Percentiles rank a stretch among this genome's conserved stretches.
phyloP scores from a whole-genome alignment of 2,329 filamentous ascomycete species.

The Polytolypa hystricis region DNA sequence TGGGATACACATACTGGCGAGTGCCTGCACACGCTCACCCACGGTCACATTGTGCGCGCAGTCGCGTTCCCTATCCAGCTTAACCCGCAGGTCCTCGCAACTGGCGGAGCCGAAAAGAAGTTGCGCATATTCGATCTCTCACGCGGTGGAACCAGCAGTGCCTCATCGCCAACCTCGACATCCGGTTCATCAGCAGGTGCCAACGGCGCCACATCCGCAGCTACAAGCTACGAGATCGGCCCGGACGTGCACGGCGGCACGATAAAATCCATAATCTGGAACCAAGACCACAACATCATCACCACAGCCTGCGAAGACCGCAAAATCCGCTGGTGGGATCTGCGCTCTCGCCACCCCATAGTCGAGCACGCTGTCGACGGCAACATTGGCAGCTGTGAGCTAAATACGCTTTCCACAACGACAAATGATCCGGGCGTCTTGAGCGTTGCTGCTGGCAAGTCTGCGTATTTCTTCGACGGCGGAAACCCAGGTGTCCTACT shows the following conservation, averaged over 20 bases:
- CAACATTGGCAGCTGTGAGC: slow-evolving; percentile 82
- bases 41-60: slow-evolving; percentile 90
- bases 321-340: slow-evolving; percentile 87
- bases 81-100: slow-evolving; percentile 71
- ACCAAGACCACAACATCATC: slow-evolving; percentile 72
- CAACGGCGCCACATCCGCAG: slow-evolving; percentile 25
- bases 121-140: slow-evolving; percentile 84
- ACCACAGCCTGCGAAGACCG: slow-evolving; percentile 88
- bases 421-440: slow-evolving; percentile 60
- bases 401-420: slow-evolving; percentile 56
- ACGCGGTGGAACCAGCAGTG: slow-evolving; percentile 36
- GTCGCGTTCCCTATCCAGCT: slow-evolving; percentile 78
- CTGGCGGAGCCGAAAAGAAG: slow-evolving; percentile 93
- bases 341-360: slow-evolving; percentile 63
- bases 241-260: slow-evolving; percentile 70
- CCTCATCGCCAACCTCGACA: slow-evolving; percentile 29
- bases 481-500: slow-evolving; percentile 55
- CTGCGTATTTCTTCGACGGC: slow-evolving; percentile 83
- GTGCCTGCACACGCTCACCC: slow-evolving; percentile 72
- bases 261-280: slow-evolving; percentile 97
- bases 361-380: slow-evolving; percentile 70
- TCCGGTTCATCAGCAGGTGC: slow-evolving; percentile 22
- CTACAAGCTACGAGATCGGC: slow-evolving; percentile 74
- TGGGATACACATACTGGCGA: slow-evolving; percentile 97
- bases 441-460: slow-evolving; percentile 87